A percentile compares a stretch with the other conserved stretches of the same genome.
Conservation (phyloP, 1,139 yeast species). For the Candida tetrigidarum region DNA sequence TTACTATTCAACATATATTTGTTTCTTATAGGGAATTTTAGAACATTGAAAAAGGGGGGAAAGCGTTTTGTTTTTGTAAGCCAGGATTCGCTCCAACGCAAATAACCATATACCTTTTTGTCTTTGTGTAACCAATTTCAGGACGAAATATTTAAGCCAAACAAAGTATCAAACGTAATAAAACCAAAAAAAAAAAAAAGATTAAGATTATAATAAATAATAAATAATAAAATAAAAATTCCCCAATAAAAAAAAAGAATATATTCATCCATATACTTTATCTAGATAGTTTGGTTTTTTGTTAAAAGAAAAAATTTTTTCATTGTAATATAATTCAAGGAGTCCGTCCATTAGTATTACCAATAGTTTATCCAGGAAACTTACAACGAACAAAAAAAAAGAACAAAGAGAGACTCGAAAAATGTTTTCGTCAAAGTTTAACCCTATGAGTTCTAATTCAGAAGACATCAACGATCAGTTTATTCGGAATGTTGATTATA, state of each 20-base stretch:
- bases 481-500: conserved; percentile 31
- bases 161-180: conserved; percentile 2
- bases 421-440: conserved; percentile 2
- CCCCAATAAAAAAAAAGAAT: neutral
- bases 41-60: neutral
- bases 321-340: too few species aligned
- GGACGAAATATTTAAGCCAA: conserved; percentile 3
- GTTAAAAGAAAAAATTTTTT: too few species aligned
- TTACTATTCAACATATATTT: too few species aligned
- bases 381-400: neutral
- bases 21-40: too few species aligned
- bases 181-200: conserved; percentile 3
- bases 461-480: conserved; percentile 5
- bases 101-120: neutral
- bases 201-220: neutral
- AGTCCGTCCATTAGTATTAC: too few species aligned
- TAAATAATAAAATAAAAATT: too few species aligned
- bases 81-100: neutral
- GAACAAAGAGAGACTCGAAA: neutral
- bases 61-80: neutral
- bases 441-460: neutral
- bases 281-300: too few species aligned
- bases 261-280: too few species aligned
- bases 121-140: neutral
- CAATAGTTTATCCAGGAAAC: neutral